These are phyloP conservation scores for Penicillium longicatenatum DNA, from an alignment of 495 filamentous ascomycete genomes.

Conservation along the genomic window DNA sequence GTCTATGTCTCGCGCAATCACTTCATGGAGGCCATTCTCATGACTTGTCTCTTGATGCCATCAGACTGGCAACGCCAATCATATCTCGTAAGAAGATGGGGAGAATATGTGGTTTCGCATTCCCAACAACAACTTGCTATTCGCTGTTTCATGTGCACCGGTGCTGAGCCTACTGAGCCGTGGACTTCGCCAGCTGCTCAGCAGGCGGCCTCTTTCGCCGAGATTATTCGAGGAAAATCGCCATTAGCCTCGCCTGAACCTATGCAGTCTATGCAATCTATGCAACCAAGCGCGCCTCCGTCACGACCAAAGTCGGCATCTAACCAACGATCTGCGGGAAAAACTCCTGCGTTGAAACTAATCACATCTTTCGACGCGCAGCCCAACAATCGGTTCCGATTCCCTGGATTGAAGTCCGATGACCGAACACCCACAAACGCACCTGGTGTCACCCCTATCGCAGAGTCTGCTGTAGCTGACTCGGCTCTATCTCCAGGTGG, in stretches of 20 bases:
- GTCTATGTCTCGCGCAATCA: constrained; percentile 90
- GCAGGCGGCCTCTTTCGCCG: constrained; percentile 55
- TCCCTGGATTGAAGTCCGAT: constrained; percentile 66
- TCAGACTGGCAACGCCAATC: constrained; percentile 88
- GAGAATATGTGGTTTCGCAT: constrained; percentile 84
- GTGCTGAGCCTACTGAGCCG: constrained; percentile 72
- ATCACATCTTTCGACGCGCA: constrained; percentile 83
- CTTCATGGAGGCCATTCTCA: constrained; percentile 87
- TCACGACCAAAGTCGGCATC: constrained; percentile 29
- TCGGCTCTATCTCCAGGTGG: constrained; percentile 80
- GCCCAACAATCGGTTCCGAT: constrained; percentile 59
- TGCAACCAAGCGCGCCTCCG: constrained; percentile 24
- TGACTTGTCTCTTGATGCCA: constrained; percentile 74
- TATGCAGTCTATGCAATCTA: constrained; percentile 27
- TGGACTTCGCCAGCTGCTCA: constrained; percentile 83
- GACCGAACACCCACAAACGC: constrained; percentile 76
- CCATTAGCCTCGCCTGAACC: constrained; percentile 50
- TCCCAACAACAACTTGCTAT: constrained; percentile 89
- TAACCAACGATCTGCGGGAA: constrained; percentile 53
- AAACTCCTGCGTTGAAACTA: constrained; percentile 85
- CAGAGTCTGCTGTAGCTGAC: constrained; percentile 83
- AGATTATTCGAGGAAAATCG: constrained; percentile 35
- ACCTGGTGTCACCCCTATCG: constrained; percentile 83
- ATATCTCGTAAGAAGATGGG: constrained; percentile 89
- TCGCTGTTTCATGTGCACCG: constrained; percentile 85